Conservation (phyloP, 164 flowering plant genomes). For the Chloranthus sessilifolius region DNA sequence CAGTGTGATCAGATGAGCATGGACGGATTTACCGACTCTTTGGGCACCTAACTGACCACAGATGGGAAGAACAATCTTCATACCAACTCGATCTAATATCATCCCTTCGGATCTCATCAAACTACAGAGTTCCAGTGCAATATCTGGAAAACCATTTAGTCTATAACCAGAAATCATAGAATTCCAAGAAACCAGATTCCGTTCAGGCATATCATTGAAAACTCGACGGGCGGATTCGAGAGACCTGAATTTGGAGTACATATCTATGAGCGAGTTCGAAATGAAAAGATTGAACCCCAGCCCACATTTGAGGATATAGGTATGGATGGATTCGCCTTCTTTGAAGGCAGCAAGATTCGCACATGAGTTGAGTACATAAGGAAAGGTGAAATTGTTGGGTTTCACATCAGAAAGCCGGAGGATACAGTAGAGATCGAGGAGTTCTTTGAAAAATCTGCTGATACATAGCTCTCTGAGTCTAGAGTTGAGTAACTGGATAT, state of each 20-base stretch:
- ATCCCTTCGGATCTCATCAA: conserved; percentile 9
- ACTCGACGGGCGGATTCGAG: conserved; percentile 6
- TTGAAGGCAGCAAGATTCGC: conserved; percentile 1
- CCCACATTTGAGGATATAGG: conserved; percentile 11
- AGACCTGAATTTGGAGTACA: conserved; percentile 14
- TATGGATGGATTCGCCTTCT: conserved; percentile 8
- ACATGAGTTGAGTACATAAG: conserved; percentile 17
- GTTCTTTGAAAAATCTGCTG: background rate
- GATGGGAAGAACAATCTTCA: conserved; percentile 15
- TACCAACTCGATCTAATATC: conserved; percentile 9
- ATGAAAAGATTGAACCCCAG: conserved; percentile 1
- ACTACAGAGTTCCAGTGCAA: conserved; percentile 15
- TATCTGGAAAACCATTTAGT: conserved; percentile 4
- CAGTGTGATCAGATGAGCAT: conserved; percentile 8
- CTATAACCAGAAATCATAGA: conserved; percentile 7
- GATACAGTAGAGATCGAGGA: conserved; percentile 12
- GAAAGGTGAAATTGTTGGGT: conserved; percentile 15
- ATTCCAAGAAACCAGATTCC: conserved; percentile 15
- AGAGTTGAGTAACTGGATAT: conserved; percentile 3
- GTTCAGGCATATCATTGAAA: conserved; percentile 13
- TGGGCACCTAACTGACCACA: conserved; percentile 11
- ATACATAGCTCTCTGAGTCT: background rate
- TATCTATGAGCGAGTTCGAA: conserved; percentile 11
- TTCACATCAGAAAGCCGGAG: conserved; percentile 6
- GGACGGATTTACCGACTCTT: conserved; percentile 14